Percentiles rank a stretch among this genome's conserved stretches.
Evolutionary conservation across 768 basidiomycete genomes (phyloP).

Genomic region (Rhodotorula paludigena): DNA sequence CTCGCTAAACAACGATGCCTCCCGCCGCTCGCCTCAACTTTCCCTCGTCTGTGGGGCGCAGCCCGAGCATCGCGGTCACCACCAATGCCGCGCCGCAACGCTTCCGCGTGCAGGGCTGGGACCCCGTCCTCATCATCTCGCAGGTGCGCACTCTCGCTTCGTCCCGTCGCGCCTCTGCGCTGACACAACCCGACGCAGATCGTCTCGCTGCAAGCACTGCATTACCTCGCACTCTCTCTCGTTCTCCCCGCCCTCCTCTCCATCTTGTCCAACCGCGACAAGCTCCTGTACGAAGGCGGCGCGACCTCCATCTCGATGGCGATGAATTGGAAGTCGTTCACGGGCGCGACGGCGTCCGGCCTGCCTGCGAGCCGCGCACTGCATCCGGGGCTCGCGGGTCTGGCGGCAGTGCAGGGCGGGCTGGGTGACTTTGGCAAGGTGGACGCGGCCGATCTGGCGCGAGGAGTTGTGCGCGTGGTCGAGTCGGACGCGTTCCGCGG

Average conservation of each 20-base stretch:
- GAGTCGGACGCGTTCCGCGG: slow-evolving; percentile 65
- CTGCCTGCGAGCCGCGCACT: slow-evolving; percentile 53
- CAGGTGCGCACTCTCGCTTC: slow-evolving; percentile 55
- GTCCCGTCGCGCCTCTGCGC: background rate
- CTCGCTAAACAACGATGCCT: slow-evolving; percentile 4
- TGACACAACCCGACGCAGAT: slow-evolving; percentile 56
- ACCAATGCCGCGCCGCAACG: slow-evolving; percentile 13
- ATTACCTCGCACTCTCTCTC: slow-evolving; percentile 82
- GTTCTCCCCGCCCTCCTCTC: slow-evolving; percentile 73
- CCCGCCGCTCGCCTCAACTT: slow-evolving; percentile 33
- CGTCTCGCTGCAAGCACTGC: slow-evolving; percentile 82
- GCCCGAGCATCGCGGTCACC: slow-evolving; percentile 7
- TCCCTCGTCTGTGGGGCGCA: background rate
- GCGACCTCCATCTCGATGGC: slow-evolving; percentile 61
- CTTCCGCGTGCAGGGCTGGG: slow-evolving; percentile 61
- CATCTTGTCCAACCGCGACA: slow-evolving; percentile 52
- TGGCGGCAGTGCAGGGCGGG: slow-evolving; percentile 56
- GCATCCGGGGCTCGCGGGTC: slow-evolving; percentile 73
- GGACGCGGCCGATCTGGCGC: background rate
- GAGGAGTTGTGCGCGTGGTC: slow-evolving; percentile 21
- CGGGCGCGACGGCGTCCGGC: slow-evolving; percentile 71
- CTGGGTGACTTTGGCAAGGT: background rate
- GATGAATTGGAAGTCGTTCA: slow-evolving; percentile 98
- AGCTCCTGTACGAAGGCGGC: slow-evolving; percentile 46
- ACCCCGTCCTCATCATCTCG: slow-evolving; percentile 78